These are phyloP conservation scores for Ogataea methylovora DNA, from an alignment of 805 yeast genomes.

Conservation along the genomic window DNA sequence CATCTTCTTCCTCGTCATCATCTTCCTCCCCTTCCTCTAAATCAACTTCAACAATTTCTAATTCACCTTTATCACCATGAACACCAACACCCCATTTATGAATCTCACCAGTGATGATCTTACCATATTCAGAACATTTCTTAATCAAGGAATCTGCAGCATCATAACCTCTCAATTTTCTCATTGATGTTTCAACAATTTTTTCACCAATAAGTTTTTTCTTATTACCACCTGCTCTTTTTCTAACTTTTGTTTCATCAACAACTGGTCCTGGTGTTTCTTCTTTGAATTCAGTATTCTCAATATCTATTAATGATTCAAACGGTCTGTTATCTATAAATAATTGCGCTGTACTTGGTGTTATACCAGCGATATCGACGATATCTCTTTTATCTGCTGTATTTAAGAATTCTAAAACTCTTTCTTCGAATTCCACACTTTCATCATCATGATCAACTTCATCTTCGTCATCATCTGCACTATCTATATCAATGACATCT, in stretches of 20 bases:
- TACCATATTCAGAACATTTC: conserved; percentile 74
- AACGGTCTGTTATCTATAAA: conserved; percentile 71
- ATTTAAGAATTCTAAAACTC: conserved; percentile 72
- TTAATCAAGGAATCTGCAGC: conserved; percentile 92
- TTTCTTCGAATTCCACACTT: conserved; percentile 42
- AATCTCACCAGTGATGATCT: conserved; percentile 62
- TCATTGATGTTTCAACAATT: conserved; percentile 60
- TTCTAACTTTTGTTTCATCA: conserved; percentile 12
- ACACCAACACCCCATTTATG: conserved; percentile 82
- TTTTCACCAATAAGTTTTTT: conserved; percentile 63
- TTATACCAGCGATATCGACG: conserved; percentile 70
- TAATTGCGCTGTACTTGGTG: conserved; percentile 55
- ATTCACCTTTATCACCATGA: conserved; percentile 55
- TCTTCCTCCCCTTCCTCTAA: conserved; percentile 21
- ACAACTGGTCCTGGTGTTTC: conserved; percentile 10
- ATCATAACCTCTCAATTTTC: conserved; percentile 76
- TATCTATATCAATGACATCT: conserved; percentile 29
- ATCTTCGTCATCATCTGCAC: conserved; percentile 30
- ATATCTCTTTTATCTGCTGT: conserved; percentile 68
- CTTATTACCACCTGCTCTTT: conserved; percentile 29
- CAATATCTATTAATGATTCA: conserved; percentile 42
- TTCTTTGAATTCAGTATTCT: conserved; percentile 44
- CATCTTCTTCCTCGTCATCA: no score
- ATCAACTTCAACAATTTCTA: conserved; percentile 52
- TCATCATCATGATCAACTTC: conserved; percentile 25